Evolutionary conservation across 805 yeast species (phyloP).

Genomic region (Candida pini): DNA sequence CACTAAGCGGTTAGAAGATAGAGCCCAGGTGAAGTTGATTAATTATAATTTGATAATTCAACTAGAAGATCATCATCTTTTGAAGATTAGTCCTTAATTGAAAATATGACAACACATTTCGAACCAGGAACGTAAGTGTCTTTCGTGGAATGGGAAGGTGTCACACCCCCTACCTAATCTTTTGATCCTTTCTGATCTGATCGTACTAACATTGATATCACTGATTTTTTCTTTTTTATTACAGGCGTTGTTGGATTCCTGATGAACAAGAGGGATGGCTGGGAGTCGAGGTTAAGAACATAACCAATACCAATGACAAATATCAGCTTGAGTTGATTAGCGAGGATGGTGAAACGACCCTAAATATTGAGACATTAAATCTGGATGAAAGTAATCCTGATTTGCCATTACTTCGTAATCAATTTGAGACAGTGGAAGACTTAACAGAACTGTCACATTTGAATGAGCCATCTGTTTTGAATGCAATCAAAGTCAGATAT

Average conservation of each 20-base stretch:
- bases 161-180: no score
- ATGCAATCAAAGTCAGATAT: constrained; percentile 87
- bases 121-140: constrained; percentile 50
- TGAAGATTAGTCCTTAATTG: neutral
- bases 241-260: constrained; percentile 76
- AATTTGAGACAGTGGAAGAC: constrained; percentile 92
- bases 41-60: no score
- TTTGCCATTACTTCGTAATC: constrained; percentile 82
- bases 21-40: no score
- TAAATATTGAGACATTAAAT: constrained; percentile 42
- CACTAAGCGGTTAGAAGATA: no score
- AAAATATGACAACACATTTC: constrained; percentile 21
- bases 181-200: neutral
- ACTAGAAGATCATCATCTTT: no score
- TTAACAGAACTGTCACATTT: constrained; percentile 85
- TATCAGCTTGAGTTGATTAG: constrained; percentile 45
- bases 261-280: constrained; percentile 71
- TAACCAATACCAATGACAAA: constrained; percentile 36
- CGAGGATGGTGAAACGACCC: constrained; percentile 43
- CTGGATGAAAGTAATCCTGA: constrained; percentile 49
- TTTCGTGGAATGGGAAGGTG: no score
- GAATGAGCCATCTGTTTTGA: constrained; percentile 94
- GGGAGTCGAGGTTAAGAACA: constrained; percentile 54
- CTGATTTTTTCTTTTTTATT: constrained; percentile 4
- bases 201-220: neutral